Percentiles rank a stretch among this genome's conserved stretches.
Evolutionary conservation across 495 filamentous ascomycete species (phyloP).

Genomic region (Neurospora sp.): DNA sequence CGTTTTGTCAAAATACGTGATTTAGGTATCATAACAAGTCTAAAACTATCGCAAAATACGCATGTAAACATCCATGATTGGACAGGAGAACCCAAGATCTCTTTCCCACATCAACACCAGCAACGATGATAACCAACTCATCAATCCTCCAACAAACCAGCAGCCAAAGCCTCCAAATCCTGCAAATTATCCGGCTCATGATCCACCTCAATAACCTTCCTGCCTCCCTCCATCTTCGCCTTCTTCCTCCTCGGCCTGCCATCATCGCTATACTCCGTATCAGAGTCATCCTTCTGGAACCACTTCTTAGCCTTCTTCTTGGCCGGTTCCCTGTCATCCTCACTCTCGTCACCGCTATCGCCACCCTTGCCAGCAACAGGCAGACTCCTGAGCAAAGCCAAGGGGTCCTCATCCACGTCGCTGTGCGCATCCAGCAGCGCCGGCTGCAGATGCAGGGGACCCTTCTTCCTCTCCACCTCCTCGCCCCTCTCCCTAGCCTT

Average conservation of each 20-base stretch:
- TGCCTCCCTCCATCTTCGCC: constrained; percentile 33
- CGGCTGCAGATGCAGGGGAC: constrained; percentile 36
- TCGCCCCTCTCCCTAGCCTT: constrained; percentile 63
- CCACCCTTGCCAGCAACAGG: constrained; percentile 32
- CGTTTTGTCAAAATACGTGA: not conserved
- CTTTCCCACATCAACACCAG: not conserved
- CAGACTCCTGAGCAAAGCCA: constrained; percentile 39
- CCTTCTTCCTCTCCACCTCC: constrained; percentile 34
- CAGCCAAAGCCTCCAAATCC: constrained; percentile 81
- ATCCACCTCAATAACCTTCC: constrained; percentile 43
- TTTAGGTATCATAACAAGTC: not conserved
- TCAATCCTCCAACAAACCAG: constrained; percentile 59
- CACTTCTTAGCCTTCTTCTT: constrained; percentile 39
- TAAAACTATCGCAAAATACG: not conserved
- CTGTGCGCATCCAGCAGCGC: constrained; percentile 19
- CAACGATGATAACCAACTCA: not conserved
- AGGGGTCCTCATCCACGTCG: constrained; percentile 33
- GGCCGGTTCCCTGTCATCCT: constrained; percentile 24
- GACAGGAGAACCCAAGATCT: not conserved
- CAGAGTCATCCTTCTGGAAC: constrained; percentile 37
- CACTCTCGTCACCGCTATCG: constrained; percentile 9
- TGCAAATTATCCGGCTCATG: constrained; percentile 74
- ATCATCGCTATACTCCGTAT: constrained; percentile 26
- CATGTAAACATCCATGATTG: not conserved
- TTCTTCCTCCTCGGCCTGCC: constrained; percentile 34